Evolutionary conservation across 805 yeast species (phyloP), one percentile per base, ranked within the genome.

Genomic region (Candida rishiriensis): DNA sequence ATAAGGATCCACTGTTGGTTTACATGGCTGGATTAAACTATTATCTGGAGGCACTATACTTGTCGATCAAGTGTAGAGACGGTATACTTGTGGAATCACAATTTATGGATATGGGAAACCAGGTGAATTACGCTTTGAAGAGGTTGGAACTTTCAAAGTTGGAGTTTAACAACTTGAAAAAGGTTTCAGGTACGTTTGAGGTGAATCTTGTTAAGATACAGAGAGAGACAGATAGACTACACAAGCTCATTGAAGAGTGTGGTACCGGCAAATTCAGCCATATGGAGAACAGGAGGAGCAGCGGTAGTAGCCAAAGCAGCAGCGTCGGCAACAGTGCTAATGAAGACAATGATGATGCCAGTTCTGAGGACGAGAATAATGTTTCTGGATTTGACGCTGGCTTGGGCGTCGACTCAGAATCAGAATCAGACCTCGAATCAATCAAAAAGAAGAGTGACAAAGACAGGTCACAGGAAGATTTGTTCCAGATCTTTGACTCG

Each of bases 1-100:
- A 57, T 37, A 49, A 48, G 5, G 76, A 74, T 40, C 76, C 76
- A 1, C 58, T 55, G n/a, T 58, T 72, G 28, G 61, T 61, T 36
- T 75, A 65, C 51, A 48, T 73, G 31, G 40, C 57, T 39, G 69
- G 44, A 3, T 38, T 60, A 40, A 51, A 50, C 41, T 49, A 51
- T 17, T 49, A 54, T 28, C 32, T 59, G 10, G 56, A 59, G 43
- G 51, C 51, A 2, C 15, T 49, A 29, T 51, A 56, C 32, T 13
- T 41, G 29, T 48, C 41, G 35, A 38, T 39, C 10, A 48, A 48
- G 34, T 30, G 42, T 3, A 39, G 31, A 18, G 29, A 40, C 17
- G 33, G 41, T 16, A 35, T 37, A 9, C 39, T 33, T n/a, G 39
- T 38, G 2, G 30, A 13, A 10, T 3, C 8, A 18, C 9, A n/a